Conservation (phyloP, 805 yeast species). For the Yarrowia keelungensis region DNA sequence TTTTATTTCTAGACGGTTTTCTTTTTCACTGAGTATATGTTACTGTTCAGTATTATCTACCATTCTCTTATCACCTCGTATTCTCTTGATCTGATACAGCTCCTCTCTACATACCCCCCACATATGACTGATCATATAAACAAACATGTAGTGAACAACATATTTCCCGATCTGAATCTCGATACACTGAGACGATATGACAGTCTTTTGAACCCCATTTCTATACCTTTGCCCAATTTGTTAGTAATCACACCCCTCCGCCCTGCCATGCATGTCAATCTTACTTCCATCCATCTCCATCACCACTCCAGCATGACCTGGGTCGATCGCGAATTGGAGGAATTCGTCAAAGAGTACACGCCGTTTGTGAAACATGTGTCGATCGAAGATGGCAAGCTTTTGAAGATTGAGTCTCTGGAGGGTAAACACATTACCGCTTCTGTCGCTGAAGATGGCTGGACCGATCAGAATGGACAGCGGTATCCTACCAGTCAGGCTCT, state of each 20-base stretch:
- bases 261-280: not conserved
- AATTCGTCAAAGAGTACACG: conserved; percentile 20
- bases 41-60: no score
- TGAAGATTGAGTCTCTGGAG: conserved; percentile 14
- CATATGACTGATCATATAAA: not conserved
- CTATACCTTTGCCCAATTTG: no score
- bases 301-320: conserved; percentile 7
- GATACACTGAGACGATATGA: not conserved
- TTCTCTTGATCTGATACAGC: not conserved
- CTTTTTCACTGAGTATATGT: no score
- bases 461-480: conserved; percentile 14
- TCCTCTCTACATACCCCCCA: no score
- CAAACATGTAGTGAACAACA: not conserved
- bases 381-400: not conserved
- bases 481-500: conserved; percentile 30
- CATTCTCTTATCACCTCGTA: no score
- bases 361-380: conserved; percentile 26
- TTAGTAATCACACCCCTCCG: not conserved
- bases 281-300: not conserved
- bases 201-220: not conserved
- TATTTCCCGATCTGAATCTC: not conserved
- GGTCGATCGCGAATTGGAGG: conserved; percentile 25
- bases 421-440: conserved; percentile 6
- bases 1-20: no score
- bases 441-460: conserved; percentile 25